Evolutionary conservation across 805 yeast species (phyloP).

Genomic region (Ogataea henricii): DNA sequence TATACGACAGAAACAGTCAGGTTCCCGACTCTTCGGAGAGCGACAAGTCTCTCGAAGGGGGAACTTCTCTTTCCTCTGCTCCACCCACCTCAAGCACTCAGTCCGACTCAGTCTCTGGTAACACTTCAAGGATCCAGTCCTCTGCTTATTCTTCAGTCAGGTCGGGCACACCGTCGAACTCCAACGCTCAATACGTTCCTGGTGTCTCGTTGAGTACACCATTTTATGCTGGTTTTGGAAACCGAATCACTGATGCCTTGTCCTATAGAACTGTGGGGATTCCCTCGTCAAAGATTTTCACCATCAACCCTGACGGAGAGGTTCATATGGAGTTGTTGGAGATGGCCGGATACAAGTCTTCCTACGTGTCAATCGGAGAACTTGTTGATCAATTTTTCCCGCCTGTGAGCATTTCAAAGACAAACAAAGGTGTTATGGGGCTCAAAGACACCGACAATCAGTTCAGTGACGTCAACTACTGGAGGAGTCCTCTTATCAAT

Average conservation of each 20-base stretch:
- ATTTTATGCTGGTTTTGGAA: slow-evolving; percentile 97
- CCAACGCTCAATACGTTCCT: neutral
- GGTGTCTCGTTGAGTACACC: slow-evolving; percentile 56
- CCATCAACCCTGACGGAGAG: slow-evolving; percentile 95
- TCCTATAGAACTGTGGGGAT: slow-evolving; percentile 92
- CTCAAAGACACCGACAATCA: slow-evolving; percentile 51
- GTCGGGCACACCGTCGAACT: no score
- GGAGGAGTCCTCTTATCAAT: slow-evolving; percentile 81
- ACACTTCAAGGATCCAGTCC: neutral
- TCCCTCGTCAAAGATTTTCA: slow-evolving; percentile 91
- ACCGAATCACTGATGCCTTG: slow-evolving; percentile 93
- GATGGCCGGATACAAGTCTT: slow-evolving; percentile 86
- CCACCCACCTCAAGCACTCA: neutral
- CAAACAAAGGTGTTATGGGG: slow-evolving; percentile 17
- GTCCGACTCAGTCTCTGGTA: neutral
- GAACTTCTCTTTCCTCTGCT: neutral
- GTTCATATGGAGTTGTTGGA: slow-evolving; percentile 96
- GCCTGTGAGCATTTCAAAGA: slow-evolving; percentile 50
- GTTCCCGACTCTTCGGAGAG: neutral
- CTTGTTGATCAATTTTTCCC: slow-evolving; percentile 97
- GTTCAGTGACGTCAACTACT: slow-evolving; percentile 84
- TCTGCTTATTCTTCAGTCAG: neutral
- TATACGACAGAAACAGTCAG: slow-evolving; percentile 44
- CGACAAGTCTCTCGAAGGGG: neutral
- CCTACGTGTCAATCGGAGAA: slow-evolving; percentile 88